These are phyloP conservation scores for Alternaria brassicicola DNA, from an alignment of 2,329 filamentous ascomycete species.

Conservation along the genomic window DNA sequence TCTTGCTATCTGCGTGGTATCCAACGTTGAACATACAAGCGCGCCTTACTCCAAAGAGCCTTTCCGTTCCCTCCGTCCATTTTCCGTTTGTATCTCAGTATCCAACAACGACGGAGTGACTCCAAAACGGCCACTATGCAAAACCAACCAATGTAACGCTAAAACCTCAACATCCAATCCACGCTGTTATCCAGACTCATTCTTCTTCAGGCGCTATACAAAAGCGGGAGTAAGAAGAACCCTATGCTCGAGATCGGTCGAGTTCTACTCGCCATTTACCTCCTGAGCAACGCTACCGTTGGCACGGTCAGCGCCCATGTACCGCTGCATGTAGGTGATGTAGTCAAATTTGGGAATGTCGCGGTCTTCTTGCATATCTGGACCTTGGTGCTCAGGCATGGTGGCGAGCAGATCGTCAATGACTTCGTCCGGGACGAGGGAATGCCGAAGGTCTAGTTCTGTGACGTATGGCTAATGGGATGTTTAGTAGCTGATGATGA, in stretches of 20 bases:
- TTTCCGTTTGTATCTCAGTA: neutral
- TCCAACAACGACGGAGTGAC: conserved; percentile 1
- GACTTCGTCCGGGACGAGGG: conserved; percentile 92
- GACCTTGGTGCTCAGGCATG: conserved; percentile 83
- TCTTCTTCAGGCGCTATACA: conserved; percentile 7
- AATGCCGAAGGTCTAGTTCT: conserved; percentile 94
- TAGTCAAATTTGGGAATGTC: conserved; percentile 92
- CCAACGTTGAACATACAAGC: conserved; percentile 1
- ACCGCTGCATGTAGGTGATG: conserved; percentile 92
- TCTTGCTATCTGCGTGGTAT: conserved; percentile 7
- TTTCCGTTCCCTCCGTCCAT: neutral
- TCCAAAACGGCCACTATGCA: conserved; percentile 10
- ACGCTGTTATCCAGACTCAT: conserved; percentile 2
- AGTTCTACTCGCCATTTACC: conserved; percentile 32
- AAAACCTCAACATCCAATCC: neutral
- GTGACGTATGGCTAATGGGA: conserved; percentile 80
- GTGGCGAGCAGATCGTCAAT: conserved; percentile 89
- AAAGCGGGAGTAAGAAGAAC: conserved; percentile 25
- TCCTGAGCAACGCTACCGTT: conserved; percentile 32
- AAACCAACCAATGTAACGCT: conserved; percentile 3
- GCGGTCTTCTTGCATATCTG: conserved; percentile 83
- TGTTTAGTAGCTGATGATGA: conserved; percentile 19
- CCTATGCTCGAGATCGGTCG: conserved; percentile 14
- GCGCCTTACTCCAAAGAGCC: conserved; percentile 4
- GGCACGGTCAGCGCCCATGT: conserved; percentile 44